These are phyloP conservation scores for Trametes sp. DNA, from an alignment of 1,284 basidiomycete species.

Conservation along the genomic window DNA sequence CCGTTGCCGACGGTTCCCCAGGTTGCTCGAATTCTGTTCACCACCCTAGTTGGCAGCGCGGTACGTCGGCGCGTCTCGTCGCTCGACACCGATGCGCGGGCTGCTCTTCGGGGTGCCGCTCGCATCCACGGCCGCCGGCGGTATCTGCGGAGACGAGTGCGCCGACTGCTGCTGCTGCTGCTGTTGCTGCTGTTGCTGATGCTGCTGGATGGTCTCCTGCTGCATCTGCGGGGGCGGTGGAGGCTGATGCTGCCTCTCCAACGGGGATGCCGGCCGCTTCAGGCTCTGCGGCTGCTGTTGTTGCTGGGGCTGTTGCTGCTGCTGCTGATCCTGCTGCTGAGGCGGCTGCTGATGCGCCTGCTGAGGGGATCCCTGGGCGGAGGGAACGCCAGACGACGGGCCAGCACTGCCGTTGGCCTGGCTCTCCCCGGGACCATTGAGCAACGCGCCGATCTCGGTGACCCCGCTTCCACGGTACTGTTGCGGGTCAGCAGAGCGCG, in stretches of 20 bases:
- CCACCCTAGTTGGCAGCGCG: constrained; percentile 27
- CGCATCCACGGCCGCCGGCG: constrained; percentile 15
- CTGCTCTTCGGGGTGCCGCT: constrained; percentile 27
- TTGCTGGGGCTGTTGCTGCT: not conserved
- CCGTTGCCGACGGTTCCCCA: constrained; percentile 6
- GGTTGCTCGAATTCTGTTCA: not conserved
- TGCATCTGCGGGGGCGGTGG: constrained; percentile 23
- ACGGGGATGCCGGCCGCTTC: constrained; percentile 27
- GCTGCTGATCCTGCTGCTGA: constrained; percentile 14
- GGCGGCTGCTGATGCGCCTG: constrained; percentile 22
- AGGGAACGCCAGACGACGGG: constrained; percentile 17
- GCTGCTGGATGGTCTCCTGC: constrained; percentile 19
- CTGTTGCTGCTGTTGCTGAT: constrained; percentile 15
- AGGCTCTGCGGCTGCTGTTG: constrained; percentile 19
- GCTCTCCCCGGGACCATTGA: constrained; percentile 35
- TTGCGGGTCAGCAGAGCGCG: constrained; percentile 32
- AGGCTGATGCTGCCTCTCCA: constrained; percentile 23
- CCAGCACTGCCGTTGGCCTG: constrained; percentile 18
- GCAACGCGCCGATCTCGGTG: constrained; percentile 39
- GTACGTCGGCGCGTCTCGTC: constrained; percentile 33
- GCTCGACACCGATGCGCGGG: constrained; percentile 31
- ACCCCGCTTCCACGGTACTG: constrained; percentile 30
- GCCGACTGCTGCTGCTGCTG: constrained; percentile 15
- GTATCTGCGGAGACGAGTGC: constrained; percentile 24
- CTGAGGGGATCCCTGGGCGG: constrained; percentile 21